Evolutionary conservation across 345 rosid species (phyloP).

Genomic region (Chamaenerion angustifolium): DNA sequence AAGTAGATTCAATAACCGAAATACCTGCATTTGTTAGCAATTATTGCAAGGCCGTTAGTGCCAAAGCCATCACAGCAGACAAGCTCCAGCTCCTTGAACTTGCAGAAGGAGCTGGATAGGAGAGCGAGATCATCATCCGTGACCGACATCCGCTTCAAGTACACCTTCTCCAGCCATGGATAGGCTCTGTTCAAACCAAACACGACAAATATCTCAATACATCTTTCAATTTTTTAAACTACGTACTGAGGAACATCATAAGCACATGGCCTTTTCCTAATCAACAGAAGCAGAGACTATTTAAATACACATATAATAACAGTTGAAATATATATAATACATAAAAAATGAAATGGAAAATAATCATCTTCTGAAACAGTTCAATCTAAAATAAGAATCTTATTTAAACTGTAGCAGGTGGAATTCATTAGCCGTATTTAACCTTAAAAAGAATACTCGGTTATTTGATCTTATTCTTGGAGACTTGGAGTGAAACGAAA

Average conservation of each 20-base stretch:
- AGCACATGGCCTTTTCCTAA: too few species aligned
- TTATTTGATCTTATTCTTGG: too few species aligned
- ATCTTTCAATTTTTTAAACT: too few species aligned
- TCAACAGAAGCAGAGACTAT: too few species aligned
- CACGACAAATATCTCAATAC: too few species aligned
- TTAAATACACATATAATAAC: background rate
- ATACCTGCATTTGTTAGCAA: slow-evolving; percentile 74
- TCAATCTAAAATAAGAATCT: background rate
- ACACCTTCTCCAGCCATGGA: slow-evolving; percentile 65
- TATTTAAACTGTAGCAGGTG: background rate
- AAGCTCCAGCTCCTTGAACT: slow-evolving; percentile 59
- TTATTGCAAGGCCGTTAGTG: slow-evolving; percentile 55
- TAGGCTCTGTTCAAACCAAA: slow-evolving; percentile 19
- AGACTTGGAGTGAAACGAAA: too few species aligned
- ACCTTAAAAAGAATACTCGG: too few species aligned
- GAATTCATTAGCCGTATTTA: too few species aligned
- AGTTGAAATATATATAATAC: background rate
- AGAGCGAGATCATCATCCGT: slow-evolving; percentile 62
- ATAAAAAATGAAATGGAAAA: background rate
- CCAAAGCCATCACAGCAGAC: slow-evolving; percentile 91
- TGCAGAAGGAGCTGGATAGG: slow-evolving; percentile 41
- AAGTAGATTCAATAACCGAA: background rate
- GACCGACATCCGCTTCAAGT: slow-evolving; percentile 75
- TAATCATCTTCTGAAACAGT: background rate
- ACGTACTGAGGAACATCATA: too few species aligned